A percentile compares a stretch with the other conserved stretches of the same genome.
These are phyloP conservation scores for Starmerella geochares DNA, from an alignment of 805 yeast species.

Conservation along the genomic window DNA sequence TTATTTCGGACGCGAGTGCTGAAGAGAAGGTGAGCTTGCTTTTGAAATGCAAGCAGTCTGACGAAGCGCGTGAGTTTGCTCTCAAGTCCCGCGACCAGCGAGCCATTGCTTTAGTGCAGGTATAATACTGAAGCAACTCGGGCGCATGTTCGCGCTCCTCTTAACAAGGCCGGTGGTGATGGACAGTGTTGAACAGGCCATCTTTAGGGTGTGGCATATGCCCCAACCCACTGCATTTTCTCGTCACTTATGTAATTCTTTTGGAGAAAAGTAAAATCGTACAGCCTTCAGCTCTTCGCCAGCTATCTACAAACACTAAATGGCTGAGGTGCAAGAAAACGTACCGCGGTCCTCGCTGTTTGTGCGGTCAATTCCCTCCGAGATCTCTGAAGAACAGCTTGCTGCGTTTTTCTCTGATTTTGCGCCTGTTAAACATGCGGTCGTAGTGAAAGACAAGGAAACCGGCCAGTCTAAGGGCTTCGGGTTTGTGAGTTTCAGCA, in stretches of 20 bases:
- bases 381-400: slow-evolving; percentile 70
- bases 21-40: slow-evolving; percentile 42
- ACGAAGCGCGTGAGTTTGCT: slow-evolving; percentile 30
- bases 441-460: slow-evolving; percentile 68
- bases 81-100: slow-evolving; percentile 25
- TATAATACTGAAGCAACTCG: not conserved
- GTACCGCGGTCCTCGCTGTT: slow-evolving; percentile 40
- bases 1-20: slow-evolving; percentile 40
- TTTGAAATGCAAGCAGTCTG: slow-evolving; percentile 34
- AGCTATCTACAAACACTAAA: not conserved
- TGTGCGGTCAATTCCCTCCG: slow-evolving; percentile 73
- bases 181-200: too few relatives aligned
- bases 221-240: not conserved
- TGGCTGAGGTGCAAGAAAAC: not conserved
- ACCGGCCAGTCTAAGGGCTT: slow-evolving; percentile 74
- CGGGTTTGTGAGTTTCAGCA: slow-evolving; percentile 85
- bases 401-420: slow-evolving; percentile 80
- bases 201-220: not conserved
- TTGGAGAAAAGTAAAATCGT: not conserved
- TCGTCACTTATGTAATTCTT: slow-evolving; percentile 2
- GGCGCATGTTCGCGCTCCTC: too few relatives aligned
- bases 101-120: slow-evolving; percentile 3
- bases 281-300: not conserved
- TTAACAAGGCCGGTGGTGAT: too few relatives aligned
- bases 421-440: slow-evolving; percentile 92